Conservation (phyloP, 306 rosid species). For the Hippophae gyantsensis region DNA sequence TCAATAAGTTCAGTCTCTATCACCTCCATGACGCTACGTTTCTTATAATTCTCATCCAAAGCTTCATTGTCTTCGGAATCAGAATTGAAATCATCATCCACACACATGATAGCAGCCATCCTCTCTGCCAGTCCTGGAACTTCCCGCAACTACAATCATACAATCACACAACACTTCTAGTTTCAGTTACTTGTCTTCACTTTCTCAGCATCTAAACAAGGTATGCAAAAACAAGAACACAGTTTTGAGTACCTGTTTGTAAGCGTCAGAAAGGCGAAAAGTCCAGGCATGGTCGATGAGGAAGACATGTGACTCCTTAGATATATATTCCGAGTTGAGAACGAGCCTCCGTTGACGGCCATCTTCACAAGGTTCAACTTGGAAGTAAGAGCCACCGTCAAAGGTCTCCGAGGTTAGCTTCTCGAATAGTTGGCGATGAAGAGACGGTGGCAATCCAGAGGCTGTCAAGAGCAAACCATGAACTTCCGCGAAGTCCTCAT, state of each 20-base stretch:
- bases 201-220: slow-evolving; percentile 7
- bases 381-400: slow-evolving; percentile 74
- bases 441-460: slow-evolving; percentile 57
- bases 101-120: slow-evolving; percentile 81
- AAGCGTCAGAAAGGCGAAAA: slow-evolving; percentile 83
- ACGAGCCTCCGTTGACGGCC: slow-evolving; percentile 53
- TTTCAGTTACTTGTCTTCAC: too few species aligned
- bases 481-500: slow-evolving; percentile 62
- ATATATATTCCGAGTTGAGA: slow-evolving; percentile 48
- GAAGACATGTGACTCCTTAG: slow-evolving; percentile 52
- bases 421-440: slow-evolving; percentile 51
- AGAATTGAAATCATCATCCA: slow-evolving; percentile 38
- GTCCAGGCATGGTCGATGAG: slow-evolving; percentile 97
- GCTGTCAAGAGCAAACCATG: slow-evolving; percentile 61
- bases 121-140: slow-evolving; percentile 87
- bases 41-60: slow-evolving; percentile 14
- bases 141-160: slow-evolving; percentile 47
- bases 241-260: slow-evolving; percentile 48
- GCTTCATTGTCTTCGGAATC: slow-evolving; percentile 33
- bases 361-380: slow-evolving; percentile 56
- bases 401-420: slow-evolving; percentile 63
- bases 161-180: not conserved
- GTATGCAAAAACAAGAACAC: not conserved
- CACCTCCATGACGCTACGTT: slow-evolving; percentile 28
- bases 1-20: slow-evolving; percentile 45